Conservation (phyloP, 2,329 filamentous ascomycete genomes). For the Chaetomium strumarium region DNA sequence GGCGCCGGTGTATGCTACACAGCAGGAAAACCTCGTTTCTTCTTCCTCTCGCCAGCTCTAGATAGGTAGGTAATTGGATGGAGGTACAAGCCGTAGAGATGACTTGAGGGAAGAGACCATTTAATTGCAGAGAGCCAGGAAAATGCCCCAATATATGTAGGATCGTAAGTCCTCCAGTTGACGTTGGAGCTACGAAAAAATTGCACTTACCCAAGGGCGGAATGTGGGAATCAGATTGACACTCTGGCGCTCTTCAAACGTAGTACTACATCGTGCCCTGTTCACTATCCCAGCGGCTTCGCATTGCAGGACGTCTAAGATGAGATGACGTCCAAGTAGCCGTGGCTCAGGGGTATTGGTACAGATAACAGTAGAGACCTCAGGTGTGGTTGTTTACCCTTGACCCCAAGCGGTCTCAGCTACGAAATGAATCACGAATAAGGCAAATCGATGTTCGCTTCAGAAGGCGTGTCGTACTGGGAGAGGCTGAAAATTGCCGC, state of each 20-base stretch:
- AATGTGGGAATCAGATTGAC: slow-evolving; percentile 5
- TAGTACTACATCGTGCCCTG: not conserved
- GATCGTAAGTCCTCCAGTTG: not conserved
- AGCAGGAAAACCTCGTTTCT: not conserved
- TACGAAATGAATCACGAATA: no score
- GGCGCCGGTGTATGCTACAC: not conserved
- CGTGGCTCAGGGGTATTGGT: no score
- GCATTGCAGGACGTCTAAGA: not conserved
- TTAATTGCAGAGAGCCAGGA: not conserved
- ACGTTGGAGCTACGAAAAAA: not conserved
- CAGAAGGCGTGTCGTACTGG: no score
- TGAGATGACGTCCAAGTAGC: no score
- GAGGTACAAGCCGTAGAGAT: not conserved
- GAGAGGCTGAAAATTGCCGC: no score
- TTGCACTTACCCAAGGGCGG: slow-evolving; percentile 4
- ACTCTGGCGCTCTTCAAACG: not conserved
- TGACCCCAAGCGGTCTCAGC: no score
- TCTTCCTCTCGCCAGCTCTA: not conserved
- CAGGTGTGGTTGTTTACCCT: no score
- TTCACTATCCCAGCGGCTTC: no score
- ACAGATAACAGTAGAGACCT: no score
- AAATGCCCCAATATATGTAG: not conserved
- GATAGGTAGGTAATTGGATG: not conserved
- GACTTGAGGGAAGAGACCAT: not conserved
- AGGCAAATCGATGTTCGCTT: no score